Conservation (phyloP, 2,329 filamentous ascomycete genomes). For the Claviceps sp. region DNA sequence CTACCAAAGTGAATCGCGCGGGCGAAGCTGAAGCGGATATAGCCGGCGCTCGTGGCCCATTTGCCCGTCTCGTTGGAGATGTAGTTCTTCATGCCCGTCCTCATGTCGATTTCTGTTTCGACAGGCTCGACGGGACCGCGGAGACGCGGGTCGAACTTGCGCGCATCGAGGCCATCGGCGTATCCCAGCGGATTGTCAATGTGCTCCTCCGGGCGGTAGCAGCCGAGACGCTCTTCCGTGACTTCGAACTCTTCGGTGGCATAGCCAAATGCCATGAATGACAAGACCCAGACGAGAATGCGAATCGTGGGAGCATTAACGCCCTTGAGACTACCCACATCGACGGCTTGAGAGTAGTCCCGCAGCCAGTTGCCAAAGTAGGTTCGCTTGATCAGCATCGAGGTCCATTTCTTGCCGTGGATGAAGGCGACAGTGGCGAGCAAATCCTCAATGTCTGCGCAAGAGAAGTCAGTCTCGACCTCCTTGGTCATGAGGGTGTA, state of each 20-base stretch:
- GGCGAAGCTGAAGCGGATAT: constrained; percentile 61
- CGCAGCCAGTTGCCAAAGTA: constrained; percentile 84
- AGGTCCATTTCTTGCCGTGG: constrained; percentile 73
- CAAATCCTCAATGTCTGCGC: constrained; percentile 65
- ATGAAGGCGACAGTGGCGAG: constrained; percentile 66
- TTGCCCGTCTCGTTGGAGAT: constrained; percentile 80
- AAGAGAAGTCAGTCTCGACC: not conserved
- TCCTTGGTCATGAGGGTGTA: not conserved
- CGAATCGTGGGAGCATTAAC: constrained; percentile 68
- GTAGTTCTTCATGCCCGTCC: constrained; percentile 98
- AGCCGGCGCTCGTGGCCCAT: constrained; percentile 84
- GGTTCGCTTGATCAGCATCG: constrained; percentile 61
- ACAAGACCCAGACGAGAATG: constrained; percentile 68
- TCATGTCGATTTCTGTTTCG: constrained; percentile 59
- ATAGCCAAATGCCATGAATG: constrained; percentile 71
- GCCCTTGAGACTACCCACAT: constrained; percentile 66
- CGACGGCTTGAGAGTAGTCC: constrained; percentile 74
- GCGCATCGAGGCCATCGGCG: constrained; percentile 74
- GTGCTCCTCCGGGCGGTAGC: constrained; percentile 65
- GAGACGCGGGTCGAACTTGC: constrained; percentile 66
- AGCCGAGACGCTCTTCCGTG: constrained; percentile 64
- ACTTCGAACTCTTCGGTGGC: constrained; percentile 80
- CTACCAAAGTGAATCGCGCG: constrained; percentile 67
- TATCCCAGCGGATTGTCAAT: constrained; percentile 75
- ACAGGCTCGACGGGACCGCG: constrained; percentile 61